phyloP scores from a whole-genome alignment of 345 rosid genomes.

The Euphorbia tirucalli region DNA sequence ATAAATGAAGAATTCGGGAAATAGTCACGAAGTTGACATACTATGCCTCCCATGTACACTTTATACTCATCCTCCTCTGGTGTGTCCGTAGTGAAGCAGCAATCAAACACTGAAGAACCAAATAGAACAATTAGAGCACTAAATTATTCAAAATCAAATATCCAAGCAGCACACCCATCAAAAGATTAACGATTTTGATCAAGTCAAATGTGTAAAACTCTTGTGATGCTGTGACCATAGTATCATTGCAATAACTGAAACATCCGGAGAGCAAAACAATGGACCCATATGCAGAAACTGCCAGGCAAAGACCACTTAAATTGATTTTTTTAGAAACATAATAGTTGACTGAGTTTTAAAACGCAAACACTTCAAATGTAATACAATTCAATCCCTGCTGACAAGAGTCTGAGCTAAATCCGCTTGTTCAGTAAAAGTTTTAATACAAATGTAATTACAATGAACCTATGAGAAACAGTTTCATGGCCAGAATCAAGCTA shows the following conservation, averaged over 20 bases:
- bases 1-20: constrained; percentile 63
- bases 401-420: not conserved
- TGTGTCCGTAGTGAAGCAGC: constrained; percentile 59
- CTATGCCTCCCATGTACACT: constrained; percentile 51
- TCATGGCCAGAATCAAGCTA: no score
- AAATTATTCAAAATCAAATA: not conserved
- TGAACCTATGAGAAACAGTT: not conserved
- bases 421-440: not conserved
- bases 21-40: constrained; percentile 50
- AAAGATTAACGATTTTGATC: not conserved
- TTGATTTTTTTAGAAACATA: not conserved
- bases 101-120: constrained; percentile 52
- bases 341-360: no score
- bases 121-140: not conserved
- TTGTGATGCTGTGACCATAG: not conserved
- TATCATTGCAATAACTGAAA: not conserved
- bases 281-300: not conserved
- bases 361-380: not conserved
- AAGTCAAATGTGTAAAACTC: not conserved
- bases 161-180: not conserved
- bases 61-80: constrained; percentile 51
- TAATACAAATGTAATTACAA: not conserved
- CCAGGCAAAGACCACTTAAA: not conserved
- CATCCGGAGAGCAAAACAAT: not conserved
- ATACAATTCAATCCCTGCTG: not conserved